Base-by-base conservation (phyloP, 345 rosid species). In the Eucalyptus cladocalyx region DNA sequence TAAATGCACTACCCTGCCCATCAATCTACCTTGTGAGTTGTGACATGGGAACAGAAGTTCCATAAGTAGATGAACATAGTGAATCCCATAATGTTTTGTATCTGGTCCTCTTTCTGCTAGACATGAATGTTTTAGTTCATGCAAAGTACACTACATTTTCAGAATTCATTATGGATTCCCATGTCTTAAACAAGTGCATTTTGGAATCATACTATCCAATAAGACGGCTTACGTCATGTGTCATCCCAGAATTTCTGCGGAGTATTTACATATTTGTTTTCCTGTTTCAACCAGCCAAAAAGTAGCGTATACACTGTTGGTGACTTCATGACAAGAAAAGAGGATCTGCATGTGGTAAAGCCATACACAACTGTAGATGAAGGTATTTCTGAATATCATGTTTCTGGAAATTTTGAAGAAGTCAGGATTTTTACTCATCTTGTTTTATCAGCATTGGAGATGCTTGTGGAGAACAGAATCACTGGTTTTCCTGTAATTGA, bases 401-500 rank as follows among this genome's bases (percentile, higher is more conserved):
- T 28, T 67, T 76, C 85, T 76, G 85, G 47, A 40, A 76, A 76
- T 76, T 76, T 40, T 76, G 85, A 76, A 40, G 85, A 76, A 40
- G 47, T 40, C 9, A 4, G 47, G 5, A 81, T 88, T 51, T 32
- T 72, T 15, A 81, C 54, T 7, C 28, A 40, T 67, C 23, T 24
- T 86, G 86, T 92, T 87, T 92, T 89, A 87, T 72, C 94, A 96
- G 98, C 99, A 83, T 89, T 97, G 88, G 97, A 96, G 88, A 87
- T 92, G 32, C 95, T 96, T 47, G 99, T 95, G 45, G 97, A 95
- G 92, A 92, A 92, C 88, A 95, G 97, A 93, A 93, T 97, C 90
- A 96, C 98, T 40, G 97, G 99, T 86, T 95, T 97, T 94, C 99
- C 99, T 88, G 99, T 97, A 89, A 91, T 97, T 81, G 98, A 97